Percentiles rank a stretch among this genome's conserved stretches.
These are phyloP conservation scores for Aspergillus nidulans DNA, from an alignment of 495 filamentous ascomycete species.

Conservation along the genomic window DNA sequence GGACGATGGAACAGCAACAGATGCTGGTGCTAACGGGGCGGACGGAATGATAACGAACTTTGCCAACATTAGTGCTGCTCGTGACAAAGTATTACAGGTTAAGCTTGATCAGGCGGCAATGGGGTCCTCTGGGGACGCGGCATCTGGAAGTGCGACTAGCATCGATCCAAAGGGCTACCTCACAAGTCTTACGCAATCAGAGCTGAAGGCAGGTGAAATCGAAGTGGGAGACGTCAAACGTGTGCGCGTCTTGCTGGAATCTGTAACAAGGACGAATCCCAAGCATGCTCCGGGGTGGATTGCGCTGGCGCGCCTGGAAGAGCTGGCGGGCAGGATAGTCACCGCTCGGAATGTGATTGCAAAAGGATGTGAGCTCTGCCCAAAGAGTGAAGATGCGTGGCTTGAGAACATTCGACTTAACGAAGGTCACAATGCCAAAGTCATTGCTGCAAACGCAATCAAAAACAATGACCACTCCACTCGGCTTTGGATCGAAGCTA, in stretches of 20 bases:
- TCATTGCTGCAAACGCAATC: conserved; percentile 93
- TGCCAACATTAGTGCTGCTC: conserved; percentile 91
- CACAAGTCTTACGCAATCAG: conserved; percentile 77
- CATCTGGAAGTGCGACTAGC: conserved; percentile 77
- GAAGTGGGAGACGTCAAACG: conserved; percentile 94
- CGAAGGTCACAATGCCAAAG: conserved; percentile 85
- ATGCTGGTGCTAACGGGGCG: conserved; percentile 43
- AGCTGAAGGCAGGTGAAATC: conserved; percentile 69
- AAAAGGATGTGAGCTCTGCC: conserved; percentile 82
- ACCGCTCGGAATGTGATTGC: conserved; percentile 80
- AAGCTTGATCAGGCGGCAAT: conserved; percentile 83
- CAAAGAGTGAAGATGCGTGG: conserved; percentile 93
- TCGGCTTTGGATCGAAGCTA: conserved; percentile 87
- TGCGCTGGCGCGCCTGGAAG: conserved; percentile 87
- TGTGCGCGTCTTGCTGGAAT: conserved; percentile 87
- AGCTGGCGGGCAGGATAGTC: conserved; percentile 84
- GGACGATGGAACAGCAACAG: conserved; percentile 62
- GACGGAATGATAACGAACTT: conserved; percentile 97
- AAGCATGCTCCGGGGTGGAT: conserved; percentile 97
- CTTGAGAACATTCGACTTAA: conserved; percentile 90
- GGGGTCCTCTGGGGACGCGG: conserved; percentile 62
- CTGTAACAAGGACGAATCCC: conserved; percentile 92
- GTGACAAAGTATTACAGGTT: conserved; percentile 89
- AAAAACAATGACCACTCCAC: conserved; percentile 86
- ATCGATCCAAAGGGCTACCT: conserved; percentile 96